Evolutionary conservation across 768 basidiomycete species (phyloP).

Genomic region (Cyclocybe aegerita): DNA sequence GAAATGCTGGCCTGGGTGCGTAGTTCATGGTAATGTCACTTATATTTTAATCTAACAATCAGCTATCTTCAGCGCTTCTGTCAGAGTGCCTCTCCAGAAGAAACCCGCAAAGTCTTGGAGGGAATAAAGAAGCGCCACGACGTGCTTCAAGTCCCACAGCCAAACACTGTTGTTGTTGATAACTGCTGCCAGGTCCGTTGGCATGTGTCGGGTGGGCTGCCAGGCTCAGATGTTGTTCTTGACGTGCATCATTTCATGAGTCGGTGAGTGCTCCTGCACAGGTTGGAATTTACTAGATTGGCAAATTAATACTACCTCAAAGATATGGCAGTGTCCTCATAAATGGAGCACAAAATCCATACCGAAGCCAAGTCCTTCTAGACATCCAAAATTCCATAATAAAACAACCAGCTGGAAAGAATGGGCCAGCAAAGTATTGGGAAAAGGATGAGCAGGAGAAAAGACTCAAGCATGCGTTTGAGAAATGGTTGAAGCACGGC

Average conservation of each 20-base stretch:
- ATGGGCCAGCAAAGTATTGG: conserved; percentile 5
- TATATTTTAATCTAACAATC: neutral
- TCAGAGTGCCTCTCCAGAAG: conserved; percentile 1
- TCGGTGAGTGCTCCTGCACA: neutral
- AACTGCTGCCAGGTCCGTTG: conserved; percentile 6
- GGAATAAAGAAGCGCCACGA: no score
- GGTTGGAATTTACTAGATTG: no score
- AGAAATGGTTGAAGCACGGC: neutral
- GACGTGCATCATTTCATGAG: conserved; percentile 9
- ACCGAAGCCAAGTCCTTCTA: conserved; percentile 1
- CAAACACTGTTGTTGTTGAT: neutral
- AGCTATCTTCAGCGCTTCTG: neutral
- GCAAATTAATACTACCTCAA: neutral
- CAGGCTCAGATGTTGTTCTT: neutral
- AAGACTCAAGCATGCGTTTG: neutral
- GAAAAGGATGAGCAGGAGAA: conserved; percentile 1
- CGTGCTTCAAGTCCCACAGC: neutral
- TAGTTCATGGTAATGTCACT: neutral
- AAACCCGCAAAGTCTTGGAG: neutral
- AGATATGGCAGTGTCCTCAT: conserved; percentile 1
- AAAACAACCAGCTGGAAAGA: neutral
- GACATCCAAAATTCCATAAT: neutral
- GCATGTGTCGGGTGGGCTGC: neutral
- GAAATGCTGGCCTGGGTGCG: conserved; percentile 3
- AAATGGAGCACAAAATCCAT: neutral